Conservation (phyloP, 2,329 filamentous ascomycete genomes). For the Aspergillus viridinutans region DNA sequence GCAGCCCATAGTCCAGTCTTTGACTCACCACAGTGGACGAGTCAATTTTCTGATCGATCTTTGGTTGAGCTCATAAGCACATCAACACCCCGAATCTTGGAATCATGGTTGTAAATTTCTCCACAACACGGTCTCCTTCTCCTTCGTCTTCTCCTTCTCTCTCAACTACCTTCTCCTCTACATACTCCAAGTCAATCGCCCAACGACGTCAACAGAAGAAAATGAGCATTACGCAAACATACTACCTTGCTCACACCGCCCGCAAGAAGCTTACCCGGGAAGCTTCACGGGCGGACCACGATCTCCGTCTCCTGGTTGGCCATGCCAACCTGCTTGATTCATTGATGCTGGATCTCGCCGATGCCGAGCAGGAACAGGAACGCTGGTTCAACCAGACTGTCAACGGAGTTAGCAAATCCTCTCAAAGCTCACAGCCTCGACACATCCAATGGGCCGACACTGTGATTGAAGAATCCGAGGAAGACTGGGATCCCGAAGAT, state of each 20-base stretch:
- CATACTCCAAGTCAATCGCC: slow-evolving; percentile 39
- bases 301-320: slow-evolving; percentile 90
- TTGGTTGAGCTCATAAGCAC: slow-evolving; percentile 24
- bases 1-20: neutral
- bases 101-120: slow-evolving; percentile 21
- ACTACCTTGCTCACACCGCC: slow-evolving; percentile 96
- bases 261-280: slow-evolving; percentile 92
- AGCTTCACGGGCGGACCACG: slow-evolving; percentile 85
- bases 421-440: slow-evolving; percentile 53
- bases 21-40: slow-evolving; percentile 31
- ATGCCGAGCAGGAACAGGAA: slow-evolving; percentile 93
- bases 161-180: slow-evolving; percentile 29
- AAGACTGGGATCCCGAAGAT: slow-evolving; percentile 66
- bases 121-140: slow-evolving; percentile 13
- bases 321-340: slow-evolving; percentile 98
- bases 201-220: slow-evolving; percentile 60
- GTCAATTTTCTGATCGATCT: slow-evolving; percentile 18
- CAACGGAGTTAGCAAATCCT: slow-evolving; percentile 61
- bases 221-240: slow-evolving; percentile 98
- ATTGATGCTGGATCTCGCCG: slow-evolving; percentile 85
- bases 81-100: slow-evolving; percentile 16
- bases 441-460: slow-evolving; percentile 86
- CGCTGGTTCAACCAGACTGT: slow-evolving; percentile 97
- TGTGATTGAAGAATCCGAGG: slow-evolving; percentile 67
- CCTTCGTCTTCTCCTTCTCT: slow-evolving; percentile 14